Conservation (phyloP, 2,329 filamentous ascomycete genomes). For the Rugonectria rugulosa region DNA sequence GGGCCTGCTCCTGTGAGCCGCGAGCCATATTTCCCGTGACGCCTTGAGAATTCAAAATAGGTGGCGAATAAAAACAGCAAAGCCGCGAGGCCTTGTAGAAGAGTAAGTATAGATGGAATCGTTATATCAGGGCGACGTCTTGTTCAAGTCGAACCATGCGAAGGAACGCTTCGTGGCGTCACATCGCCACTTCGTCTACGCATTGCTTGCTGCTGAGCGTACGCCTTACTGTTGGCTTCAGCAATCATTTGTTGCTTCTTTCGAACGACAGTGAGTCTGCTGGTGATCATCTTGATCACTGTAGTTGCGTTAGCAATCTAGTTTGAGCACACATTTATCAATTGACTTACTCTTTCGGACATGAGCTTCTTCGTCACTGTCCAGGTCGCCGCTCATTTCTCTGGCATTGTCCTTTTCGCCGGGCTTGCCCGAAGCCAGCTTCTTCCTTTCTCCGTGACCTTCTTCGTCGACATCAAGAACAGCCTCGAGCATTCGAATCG, state of each 20-base stretch:
- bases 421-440: constrained; percentile 49
- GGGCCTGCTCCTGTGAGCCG: constrained; percentile 37
- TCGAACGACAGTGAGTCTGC: constrained; percentile 62
- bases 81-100: constrained; percentile 31
- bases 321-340: neutral
- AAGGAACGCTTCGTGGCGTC: constrained; percentile 62
- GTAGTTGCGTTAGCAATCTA: constrained; percentile 32
- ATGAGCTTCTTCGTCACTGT: constrained; percentile 75
- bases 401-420: constrained; percentile 47
- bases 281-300: constrained; percentile 71
- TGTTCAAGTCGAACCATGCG: constrained; percentile 50
- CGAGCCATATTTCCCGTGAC: constrained; percentile 30
- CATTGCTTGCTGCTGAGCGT: constrained; percentile 50
- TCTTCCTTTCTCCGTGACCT: constrained; percentile 40
- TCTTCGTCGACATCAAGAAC: constrained; percentile 85
- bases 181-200: constrained; percentile 64
- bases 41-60: constrained; percentile 31
- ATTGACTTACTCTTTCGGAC: constrained; percentile 72
- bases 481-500: constrained; percentile 93
- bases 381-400: constrained; percentile 55
- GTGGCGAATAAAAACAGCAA: constrained; percentile 33
- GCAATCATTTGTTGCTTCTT: constrained; percentile 70
- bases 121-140: constrained; percentile 24
- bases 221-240: constrained; percentile 59
- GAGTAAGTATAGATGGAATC: constrained; percentile 29